These are phyloP conservation scores for Cladosporium cucumerinum DNA, from an alignment of 2,329 filamentous ascomycete genomes.

Conservation along the genomic window DNA sequence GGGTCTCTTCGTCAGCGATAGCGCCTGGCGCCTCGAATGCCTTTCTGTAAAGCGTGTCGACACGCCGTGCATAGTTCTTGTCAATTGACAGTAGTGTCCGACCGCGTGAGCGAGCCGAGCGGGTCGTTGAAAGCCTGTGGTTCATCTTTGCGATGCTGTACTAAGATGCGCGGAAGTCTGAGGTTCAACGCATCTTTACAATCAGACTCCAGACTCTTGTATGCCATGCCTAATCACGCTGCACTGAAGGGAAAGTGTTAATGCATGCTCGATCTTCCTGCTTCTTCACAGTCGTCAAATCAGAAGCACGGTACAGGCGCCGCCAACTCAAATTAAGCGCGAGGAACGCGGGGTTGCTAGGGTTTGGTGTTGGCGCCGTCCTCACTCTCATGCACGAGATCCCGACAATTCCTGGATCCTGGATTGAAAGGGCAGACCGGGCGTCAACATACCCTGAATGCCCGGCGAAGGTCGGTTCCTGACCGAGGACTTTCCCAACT, in stretches of 20 bases:
- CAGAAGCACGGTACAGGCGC: too few species aligned
- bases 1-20: neutral
- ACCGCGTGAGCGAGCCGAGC: neutral
- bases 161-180: neutral
- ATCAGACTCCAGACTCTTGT: neutral
- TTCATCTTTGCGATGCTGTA: neutral
- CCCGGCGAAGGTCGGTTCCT: neutral
- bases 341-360: too few species aligned
- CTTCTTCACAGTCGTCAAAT: too few species aligned
- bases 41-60: neutral
- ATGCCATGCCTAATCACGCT: too few species aligned
- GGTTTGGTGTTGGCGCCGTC: neutral
- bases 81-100: neutral
- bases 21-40: neutral
- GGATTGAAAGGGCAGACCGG: neutral
- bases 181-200: neutral
- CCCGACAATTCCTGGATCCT: constrained; percentile 4
- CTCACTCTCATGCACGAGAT: neutral
- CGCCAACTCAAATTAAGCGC: too few species aligned
- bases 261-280: too few species aligned
- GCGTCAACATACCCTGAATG: neutral
- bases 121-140: neutral
- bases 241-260: neutral
- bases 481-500: neutral
- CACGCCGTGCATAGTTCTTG: neutral